phyloP scores from a whole-genome alignment of 2,329 filamentous ascomycete genomes.

The Ceratocystis harringtonii region DNA sequence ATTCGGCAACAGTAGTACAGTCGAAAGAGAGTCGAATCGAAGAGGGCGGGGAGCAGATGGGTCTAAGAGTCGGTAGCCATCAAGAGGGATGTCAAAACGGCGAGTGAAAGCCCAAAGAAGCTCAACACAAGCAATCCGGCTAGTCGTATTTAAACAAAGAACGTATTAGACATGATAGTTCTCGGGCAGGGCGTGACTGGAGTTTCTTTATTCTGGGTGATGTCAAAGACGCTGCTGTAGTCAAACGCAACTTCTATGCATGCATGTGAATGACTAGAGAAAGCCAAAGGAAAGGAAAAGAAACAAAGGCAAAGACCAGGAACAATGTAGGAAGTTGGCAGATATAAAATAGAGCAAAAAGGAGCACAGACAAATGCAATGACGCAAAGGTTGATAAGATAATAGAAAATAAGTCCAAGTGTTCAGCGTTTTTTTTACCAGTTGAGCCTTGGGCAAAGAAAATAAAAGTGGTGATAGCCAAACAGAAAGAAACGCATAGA shows the following conservation, averaged over 20 bases:
- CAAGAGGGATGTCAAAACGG: background rate
- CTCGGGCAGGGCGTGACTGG: background rate
- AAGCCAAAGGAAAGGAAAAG: background rate
- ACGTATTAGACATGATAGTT: background rate
- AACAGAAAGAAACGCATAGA: background rate
- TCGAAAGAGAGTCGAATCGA: background rate
- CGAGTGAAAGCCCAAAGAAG: background rate
- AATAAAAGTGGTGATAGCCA: background rate
- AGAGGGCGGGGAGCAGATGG: background rate
- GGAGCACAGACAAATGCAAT: background rate
- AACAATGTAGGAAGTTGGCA: background rate
- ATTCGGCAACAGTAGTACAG: background rate
- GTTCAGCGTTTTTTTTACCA: background rate
- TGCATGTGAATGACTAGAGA: background rate
- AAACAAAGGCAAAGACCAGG: background rate
- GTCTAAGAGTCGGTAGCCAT: background rate
- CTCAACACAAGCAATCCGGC: background rate
- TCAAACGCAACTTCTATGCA: background rate
- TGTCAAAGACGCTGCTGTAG: background rate
- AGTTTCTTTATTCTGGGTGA: background rate
- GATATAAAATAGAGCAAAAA: constrained; percentile 8
- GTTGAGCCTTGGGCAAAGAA: background rate
- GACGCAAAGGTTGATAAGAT: background rate
- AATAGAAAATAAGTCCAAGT: background rate
- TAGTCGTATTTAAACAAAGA: background rate